Evolutionary conservation across 495 filamentous ascomycete species (phyloP).

Genomic region (Chaetomidium leptoderma): DNA sequence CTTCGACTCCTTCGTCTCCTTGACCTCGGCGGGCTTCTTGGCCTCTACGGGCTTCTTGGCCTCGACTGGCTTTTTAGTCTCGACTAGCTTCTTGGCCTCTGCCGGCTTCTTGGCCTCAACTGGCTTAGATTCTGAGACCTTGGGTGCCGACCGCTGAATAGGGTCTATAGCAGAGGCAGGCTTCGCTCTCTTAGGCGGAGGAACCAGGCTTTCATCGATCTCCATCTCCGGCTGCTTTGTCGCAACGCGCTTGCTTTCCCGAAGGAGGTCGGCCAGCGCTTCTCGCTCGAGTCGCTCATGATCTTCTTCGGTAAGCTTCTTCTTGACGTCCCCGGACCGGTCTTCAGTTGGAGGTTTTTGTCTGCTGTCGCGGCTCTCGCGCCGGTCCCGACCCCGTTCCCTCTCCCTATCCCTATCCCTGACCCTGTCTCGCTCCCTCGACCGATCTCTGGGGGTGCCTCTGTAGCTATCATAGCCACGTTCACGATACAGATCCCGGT

Average conservation of each 20-base stretch:
- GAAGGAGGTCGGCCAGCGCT: slow-evolving; percentile 50
- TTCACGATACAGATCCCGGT: slow-evolving; percentile 24
- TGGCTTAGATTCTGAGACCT: slow-evolving; percentile 30
- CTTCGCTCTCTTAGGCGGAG: slow-evolving; percentile 48
- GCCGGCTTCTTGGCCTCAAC: slow-evolving; percentile 7
- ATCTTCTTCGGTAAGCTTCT: slow-evolving; percentile 51
- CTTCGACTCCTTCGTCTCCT: slow-evolving; percentile 28
- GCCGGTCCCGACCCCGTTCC: slow-evolving; percentile 32
- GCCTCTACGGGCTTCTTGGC: slow-evolving; percentile 11
- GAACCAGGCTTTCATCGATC: slow-evolving; percentile 49
- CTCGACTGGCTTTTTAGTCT: slow-evolving; percentile 24
- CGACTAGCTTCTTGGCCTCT: slow-evolving; percentile 10
- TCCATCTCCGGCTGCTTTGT: slow-evolving; percentile 49
- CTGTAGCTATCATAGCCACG: slow-evolving; percentile 25
- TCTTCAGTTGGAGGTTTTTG: slow-evolving; percentile 19
- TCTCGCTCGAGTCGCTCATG: slow-evolving; percentile 51
- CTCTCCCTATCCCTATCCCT: slow-evolving; percentile 22
- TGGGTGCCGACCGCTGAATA: slow-evolving; percentile 45
- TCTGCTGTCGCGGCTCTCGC: slow-evolving; percentile 25
- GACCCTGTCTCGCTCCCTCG: slow-evolving; percentile 33
- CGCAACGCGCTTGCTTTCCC: slow-evolving; percentile 48
- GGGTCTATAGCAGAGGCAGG: slow-evolving; percentile 55
- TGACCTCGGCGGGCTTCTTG: slow-evolving; percentile 17
- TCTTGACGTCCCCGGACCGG: slow-evolving; percentile 40
- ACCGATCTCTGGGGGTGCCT: slow-evolving; percentile 27